Evolutionary conservation across 2,329 filamentous ascomycete genomes (phyloP).

Genomic region (Penicillium sp.): DNA sequence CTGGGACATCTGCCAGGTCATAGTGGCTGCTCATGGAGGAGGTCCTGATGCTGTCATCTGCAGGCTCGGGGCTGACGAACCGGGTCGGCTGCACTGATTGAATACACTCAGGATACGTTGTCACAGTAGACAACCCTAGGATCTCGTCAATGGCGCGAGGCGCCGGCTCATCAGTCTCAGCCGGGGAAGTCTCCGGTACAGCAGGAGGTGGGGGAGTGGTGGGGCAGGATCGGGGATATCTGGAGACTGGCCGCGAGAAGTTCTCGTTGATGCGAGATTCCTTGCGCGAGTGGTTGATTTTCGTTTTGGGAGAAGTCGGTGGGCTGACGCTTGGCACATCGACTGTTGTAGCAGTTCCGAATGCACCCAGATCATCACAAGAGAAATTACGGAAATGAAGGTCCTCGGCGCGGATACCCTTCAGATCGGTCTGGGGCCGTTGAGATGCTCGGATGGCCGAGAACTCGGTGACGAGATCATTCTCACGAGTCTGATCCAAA

Average conservation of each 20-base stretch:
- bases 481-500: slow-evolving; percentile 52
- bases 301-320: slow-evolving; percentile 31
- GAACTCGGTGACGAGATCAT: slow-evolving; percentile 55
- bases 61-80: slow-evolving; percentile 45
- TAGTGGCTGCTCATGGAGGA: slow-evolving; percentile 43
- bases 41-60: slow-evolving; percentile 40
- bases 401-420: slow-evolving; percentile 54
- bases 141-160: slow-evolving; percentile 44
- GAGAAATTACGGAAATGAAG: slow-evolving; percentile 42
- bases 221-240: slow-evolving; percentile 40
- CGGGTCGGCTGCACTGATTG: slow-evolving; percentile 30
- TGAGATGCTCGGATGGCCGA: slow-evolving; percentile 55
- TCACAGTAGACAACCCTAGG: slow-evolving; percentile 34
- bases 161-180: slow-evolving; percentile 36
- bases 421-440: slow-evolving; percentile 49
- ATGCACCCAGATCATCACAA: slow-evolving; percentile 29
- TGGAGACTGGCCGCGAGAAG: slow-evolving; percentile 54
- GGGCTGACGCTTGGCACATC: slow-evolving; percentile 31
- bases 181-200: slow-evolving; percentile 35
- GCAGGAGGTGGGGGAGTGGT: slow-evolving; percentile 41
- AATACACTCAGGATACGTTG: slow-evolving; percentile 33
- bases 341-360: slow-evolving; percentile 23
- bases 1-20: slow-evolving; percentile 47
- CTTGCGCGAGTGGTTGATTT: slow-evolving; percentile 25
- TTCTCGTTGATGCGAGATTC: slow-evolving; percentile 50